Evolutionary conservation across 2,329 filamentous ascomycete species (phyloP), one percentile per base, ranked within the genome.

Genomic region (Zasmidium angulare): DNA sequence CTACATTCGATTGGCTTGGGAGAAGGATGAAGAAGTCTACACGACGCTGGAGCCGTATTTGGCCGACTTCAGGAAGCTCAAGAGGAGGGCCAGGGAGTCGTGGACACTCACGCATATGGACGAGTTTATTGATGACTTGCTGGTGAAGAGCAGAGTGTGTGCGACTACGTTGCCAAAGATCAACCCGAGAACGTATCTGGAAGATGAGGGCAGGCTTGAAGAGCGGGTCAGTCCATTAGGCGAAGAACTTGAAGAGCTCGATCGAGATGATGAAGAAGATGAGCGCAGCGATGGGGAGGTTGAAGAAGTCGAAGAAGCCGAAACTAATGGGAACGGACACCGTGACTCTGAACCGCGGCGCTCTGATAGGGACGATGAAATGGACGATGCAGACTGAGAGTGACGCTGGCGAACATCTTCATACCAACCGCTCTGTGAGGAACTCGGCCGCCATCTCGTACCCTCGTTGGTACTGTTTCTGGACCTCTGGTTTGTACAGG

Each of bases 121-220:
- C 75, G 88, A 93, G 68, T 98, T 99, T 74, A 86, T 98, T 56
- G 95, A 99, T 74, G 92, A 97, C 62, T 77, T 99, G 65, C 79
- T 99, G 63, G 89, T 85, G 0, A 96, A 96, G 76, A 91, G 96
- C 58, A 84, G 95, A 54, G 88, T 97, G 0, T 98, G 93, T 72
- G 93, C 88, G 40, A 98, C 95, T 2, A 96, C 88, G 71, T 73
- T 99, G 67, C 96, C 91, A 87, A 96, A 96, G 78, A 84, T 99
- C 82, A 90, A 93, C 2, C 86, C 86, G 60, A 82, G 95, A 67
- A 86, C 89, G 65, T 83, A 90, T 53, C 74, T 99, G 64, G 95
- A 99, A 78, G 95, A 99, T 74, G 72, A 96, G 73, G 95, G 96
- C 66, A 76, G 93, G 69, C 71, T 99, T 70, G 93, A 97, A 71